Evolutionary conservation across 2,329 filamentous ascomycete species (phyloP).

Genomic region (Colletotrichum euphorbiae): DNA sequence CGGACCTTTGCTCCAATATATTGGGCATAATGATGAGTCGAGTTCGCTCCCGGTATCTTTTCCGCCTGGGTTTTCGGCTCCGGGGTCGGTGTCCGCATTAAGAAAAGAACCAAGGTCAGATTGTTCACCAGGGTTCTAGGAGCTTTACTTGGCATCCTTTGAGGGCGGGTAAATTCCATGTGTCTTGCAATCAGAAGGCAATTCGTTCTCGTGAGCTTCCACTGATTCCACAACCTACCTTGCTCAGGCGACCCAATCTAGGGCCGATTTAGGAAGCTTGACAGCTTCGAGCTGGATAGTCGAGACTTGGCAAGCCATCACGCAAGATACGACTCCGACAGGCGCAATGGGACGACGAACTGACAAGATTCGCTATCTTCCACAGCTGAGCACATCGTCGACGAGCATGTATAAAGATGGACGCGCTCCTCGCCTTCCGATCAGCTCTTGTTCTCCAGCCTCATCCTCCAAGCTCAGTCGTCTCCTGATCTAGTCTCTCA

Average conservation of each 20-base stretch:
- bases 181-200: not conserved
- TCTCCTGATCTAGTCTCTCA: slow-evolving; percentile 6
- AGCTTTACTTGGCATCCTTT: not conserved
- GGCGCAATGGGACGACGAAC: slow-evolving; percentile 10
- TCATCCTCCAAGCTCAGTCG: slow-evolving; percentile 22
- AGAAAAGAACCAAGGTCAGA: slow-evolving; percentile 10
- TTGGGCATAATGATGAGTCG: too few relatives aligned
- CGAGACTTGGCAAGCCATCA: slow-evolving; percentile 32
- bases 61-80: slow-evolving; percentile 1
- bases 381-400: slow-evolving; percentile 1
- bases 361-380: slow-evolving; percentile 1
- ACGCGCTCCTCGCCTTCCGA: not conserved
- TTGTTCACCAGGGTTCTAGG: not conserved
- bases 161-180: not conserved
- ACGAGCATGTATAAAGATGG: slow-evolving; percentile 29
- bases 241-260: slow-evolving; percentile 20
- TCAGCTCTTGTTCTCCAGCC: slow-evolving; percentile 8
- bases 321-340: slow-evolving; percentile 35
- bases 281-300: slow-evolving; percentile 21
- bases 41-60: slow-evolving; percentile 1
- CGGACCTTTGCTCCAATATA: not conserved
- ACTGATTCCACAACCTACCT: slow-evolving; percentile 16
- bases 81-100: not conserved
- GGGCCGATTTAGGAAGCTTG: slow-evolving; percentile 36
- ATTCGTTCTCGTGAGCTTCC: slow-evolving; percentile 15